Evolutionary conservation across 1,139 yeast species (phyloP).

Genomic region (Suhomyces yuchorum): DNA sequence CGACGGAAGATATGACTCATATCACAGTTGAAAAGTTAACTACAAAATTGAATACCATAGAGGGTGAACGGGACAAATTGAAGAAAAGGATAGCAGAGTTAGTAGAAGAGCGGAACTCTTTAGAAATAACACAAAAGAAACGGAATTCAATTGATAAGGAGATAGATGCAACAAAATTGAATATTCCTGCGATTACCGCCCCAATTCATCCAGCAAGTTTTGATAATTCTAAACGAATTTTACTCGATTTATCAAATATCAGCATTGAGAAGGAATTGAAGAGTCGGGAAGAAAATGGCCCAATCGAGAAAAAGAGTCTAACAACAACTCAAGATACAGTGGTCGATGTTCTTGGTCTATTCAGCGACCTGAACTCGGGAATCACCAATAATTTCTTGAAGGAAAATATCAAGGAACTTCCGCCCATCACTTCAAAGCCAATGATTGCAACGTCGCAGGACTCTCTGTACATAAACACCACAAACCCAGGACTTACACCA

Average conservation of each 20-base stretch:
- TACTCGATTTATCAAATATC: slow-evolving; percentile 4
- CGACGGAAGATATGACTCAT: slow-evolving; percentile 22
- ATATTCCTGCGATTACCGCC: not conserved
- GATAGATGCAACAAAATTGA: not conserved
- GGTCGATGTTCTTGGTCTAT: slow-evolving; percentile 19
- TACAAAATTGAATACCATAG: slow-evolving; percentile 16
- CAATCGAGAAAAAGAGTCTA: slow-evolving; percentile 11
- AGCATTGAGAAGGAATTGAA: slow-evolving; percentile 1
- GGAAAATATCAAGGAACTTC: slow-evolving; percentile 8
- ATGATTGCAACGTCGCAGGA: not conserved
- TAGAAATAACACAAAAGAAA: slow-evolving; percentile 2
- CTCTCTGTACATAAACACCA: slow-evolving; percentile 1
- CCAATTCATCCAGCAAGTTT: not conserved
- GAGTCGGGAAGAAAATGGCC: not conserved
- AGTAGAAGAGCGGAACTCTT: slow-evolving; percentile 10
- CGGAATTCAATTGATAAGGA: not conserved
- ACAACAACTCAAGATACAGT: slow-evolving; percentile 20
- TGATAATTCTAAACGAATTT: not conserved
- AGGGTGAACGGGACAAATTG: slow-evolving; percentile 12
- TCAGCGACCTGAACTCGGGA: slow-evolving; percentile 14
- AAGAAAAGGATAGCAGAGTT: slow-evolving; percentile 12
- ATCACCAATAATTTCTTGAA: slow-evolving; percentile 5
- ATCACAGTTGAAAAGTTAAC: slow-evolving; percentile 23
- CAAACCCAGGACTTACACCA: slow-evolving; percentile 20
- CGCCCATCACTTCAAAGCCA: slow-evolving; percentile 6